Percentiles rank a stretch among this genome's conserved stretches.
Conservation (phyloP, 768 basidiomycete species). For the Amyloporia xantha region DNA sequence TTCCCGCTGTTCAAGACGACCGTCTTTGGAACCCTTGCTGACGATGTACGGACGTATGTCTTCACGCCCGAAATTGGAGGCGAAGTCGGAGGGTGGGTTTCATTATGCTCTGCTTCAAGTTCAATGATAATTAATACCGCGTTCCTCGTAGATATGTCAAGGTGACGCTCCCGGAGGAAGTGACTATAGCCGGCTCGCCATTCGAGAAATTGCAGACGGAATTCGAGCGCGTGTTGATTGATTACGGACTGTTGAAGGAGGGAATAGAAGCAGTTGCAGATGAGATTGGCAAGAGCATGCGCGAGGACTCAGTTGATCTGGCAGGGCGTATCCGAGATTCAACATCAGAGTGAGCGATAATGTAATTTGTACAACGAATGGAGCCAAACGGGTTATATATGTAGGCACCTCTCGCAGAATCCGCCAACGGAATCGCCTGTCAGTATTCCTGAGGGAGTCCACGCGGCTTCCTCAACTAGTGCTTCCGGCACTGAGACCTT, state of each 20-base stretch:
- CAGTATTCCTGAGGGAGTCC: conserved; percentile 9
- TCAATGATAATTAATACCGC: background rate
- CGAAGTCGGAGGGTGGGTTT: conserved; percentile 8
- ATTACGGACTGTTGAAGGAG: conserved; percentile 18
- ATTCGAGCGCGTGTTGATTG: conserved; percentile 19
- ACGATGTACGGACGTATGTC: conserved; percentile 15
- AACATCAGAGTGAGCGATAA: conserved; percentile 7
- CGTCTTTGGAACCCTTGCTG: conserved; percentile 16
- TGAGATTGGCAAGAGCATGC: conserved; percentile 17
- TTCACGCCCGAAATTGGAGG: conserved; percentile 16
- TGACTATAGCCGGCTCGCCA: background rate
- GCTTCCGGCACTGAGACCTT: conserved; percentile 10
- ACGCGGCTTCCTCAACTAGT: conserved; percentile 5
- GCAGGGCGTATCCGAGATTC: conserved; percentile 12
- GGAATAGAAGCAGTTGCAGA: conserved; percentile 20
- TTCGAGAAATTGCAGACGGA: conserved; percentile 13
- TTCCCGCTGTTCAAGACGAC: conserved; percentile 17
- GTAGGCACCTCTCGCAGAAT: conserved; percentile 10
- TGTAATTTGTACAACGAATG: too few relatives aligned
- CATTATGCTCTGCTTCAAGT: background rate
- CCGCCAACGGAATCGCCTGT: conserved; percentile 13
- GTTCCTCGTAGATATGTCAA: conserved; percentile 13
- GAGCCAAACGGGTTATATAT: too few relatives aligned
- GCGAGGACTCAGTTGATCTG: conserved; percentile 12
- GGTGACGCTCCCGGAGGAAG: conserved; percentile 12